phyloP scores from a whole-genome alignment of 228 moss, liverwort and hornwort species.

The Sphagnum magellanicum region DNA sequence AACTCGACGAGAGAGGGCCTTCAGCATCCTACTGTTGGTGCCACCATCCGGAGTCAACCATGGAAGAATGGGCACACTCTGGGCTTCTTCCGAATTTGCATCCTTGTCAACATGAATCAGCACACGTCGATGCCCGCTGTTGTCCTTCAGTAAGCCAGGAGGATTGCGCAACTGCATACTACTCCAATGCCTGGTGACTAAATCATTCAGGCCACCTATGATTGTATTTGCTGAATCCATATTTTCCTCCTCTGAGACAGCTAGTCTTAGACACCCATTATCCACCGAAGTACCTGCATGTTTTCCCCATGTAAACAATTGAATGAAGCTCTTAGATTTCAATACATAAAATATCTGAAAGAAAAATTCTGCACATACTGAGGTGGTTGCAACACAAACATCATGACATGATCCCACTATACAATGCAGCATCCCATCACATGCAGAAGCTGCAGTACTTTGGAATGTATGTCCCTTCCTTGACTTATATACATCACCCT shows the following conservation, averaged over 20 bases:
- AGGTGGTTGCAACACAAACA: no score
- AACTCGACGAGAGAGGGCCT: slow-evolving; percentile 75
- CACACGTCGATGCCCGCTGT: slow-evolving; percentile 17
- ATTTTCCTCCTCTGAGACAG: slow-evolving; percentile 2
- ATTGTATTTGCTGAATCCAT: neutral
- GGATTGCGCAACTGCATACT: slow-evolving; percentile 8
- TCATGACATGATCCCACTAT: no score
- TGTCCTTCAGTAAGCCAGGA: slow-evolving; percentile 14
- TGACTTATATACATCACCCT: neutral
- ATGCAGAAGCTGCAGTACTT: no score
- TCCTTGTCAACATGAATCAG: slow-evolving; percentile 21
- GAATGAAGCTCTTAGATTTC: no score
- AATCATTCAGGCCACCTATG: neutral
- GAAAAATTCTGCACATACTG: no score
- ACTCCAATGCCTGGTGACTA: slow-evolving; percentile 28
- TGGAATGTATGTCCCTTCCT: neutral
- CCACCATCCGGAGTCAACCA: slow-evolving; percentile 74
- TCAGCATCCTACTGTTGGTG: slow-evolving; percentile 48
- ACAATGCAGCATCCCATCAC: no score
- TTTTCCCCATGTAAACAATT: no score
- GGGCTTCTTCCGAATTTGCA: slow-evolving; percentile 24
- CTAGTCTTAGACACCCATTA: neutral
- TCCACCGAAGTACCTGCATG: no score
- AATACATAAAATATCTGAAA: no score
- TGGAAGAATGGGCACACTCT: slow-evolving; percentile 60